Percentiles rank a stretch among this genome's conserved stretches.
phyloP scores from a whole-genome alignment of 108 stramenopile genomes.

The Skeletonema tropicum region DNA sequence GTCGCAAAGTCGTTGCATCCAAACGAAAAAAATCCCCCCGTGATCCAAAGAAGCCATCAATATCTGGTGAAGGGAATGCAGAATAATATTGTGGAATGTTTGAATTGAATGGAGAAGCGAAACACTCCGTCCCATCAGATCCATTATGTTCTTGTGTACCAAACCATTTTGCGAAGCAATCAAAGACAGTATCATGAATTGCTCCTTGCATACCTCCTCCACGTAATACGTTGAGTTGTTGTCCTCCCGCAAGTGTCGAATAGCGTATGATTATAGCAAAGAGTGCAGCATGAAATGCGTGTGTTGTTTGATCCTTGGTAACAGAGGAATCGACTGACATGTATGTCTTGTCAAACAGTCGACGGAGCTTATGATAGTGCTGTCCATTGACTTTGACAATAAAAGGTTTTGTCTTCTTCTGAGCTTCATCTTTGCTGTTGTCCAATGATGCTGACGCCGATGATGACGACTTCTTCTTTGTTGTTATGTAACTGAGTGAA shows the following conservation, averaged over 20 bases:
- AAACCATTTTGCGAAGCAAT: constrained; percentile 49
- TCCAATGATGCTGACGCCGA: background rate
- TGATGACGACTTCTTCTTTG: constrained; percentile 7
- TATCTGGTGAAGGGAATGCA: constrained; percentile 62
- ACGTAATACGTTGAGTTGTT: constrained; percentile 61
- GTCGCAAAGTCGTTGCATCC: background rate
- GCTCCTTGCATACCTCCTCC: constrained; percentile 89
- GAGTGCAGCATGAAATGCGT: constrained; percentile 60
- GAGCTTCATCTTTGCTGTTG: constrained; percentile 11
- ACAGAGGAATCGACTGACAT: background rate
- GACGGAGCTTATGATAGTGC: constrained; percentile 66
- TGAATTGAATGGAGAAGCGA: constrained; percentile 77
- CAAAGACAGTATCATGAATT: constrained; percentile 68
- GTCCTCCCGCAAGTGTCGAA: constrained; percentile 72
- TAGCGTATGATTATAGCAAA: constrained; percentile 68
- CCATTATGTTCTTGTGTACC: background rate
- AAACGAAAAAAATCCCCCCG: constrained; percentile 63
- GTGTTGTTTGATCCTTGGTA: constrained; percentile 24
- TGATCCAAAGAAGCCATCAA: constrained; percentile 84
- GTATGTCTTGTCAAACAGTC: constrained; percentile 56
- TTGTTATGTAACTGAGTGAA: constrained; percentile 4
- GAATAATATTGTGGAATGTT: constrained; percentile 48
- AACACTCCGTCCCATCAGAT: constrained; percentile 62
- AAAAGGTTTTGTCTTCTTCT: constrained; percentile 65
- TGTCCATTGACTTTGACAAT: constrained; percentile 57